Evolutionary conservation across 202 grass and related monocot genomes (phyloP), one percentile per base, ranked within the genome.

Genomic region (Elaeis oleifera): DNA sequence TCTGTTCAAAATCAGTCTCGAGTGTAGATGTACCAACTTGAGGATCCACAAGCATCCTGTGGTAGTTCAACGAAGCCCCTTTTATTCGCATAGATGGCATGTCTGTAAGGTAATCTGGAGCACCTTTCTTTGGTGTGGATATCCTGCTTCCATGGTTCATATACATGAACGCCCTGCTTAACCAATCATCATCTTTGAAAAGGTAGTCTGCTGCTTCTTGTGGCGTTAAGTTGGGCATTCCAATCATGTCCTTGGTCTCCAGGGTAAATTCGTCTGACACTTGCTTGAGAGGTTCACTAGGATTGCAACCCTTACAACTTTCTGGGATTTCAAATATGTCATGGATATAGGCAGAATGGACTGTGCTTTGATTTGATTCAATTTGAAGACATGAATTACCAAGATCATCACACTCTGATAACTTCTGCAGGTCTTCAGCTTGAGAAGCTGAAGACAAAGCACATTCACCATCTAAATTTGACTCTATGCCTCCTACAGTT

Each of bases 281-380:
- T 56, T 56, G 27, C 4, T 56, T 22, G 27, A 7, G 22, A 9
- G 18, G 28, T 68, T 39, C 65, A 8, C 11, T 44, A 11, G 69
- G 11, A 63, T 23, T 64, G 22, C 56, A 18, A 36, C 18, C 54
- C 31, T 70, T 74, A 19, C 25, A 54, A 68, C 29, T 58, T 73
- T 91, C 64, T 67, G 77, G 77, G 63, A 70, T 75, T 74, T 92
- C 78, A 72, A 73, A 77, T 68, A 74, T 66, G 22, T 77, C 74
- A 70, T 59, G 56, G 32, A 63, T 26, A 65, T 23, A 49, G 55
- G 69, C 36, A 52, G 53, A 65, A 63, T 83, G 73, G 63, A 26
- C 58, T 56, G 49, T 49, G 51, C 26, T 74, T 65, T 61, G 71
- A 29, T 53, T 67, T 21, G 28, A 75, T 52, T 85, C 61, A 63